Evolutionary conservation across 1,139 yeast species (phyloP), one percentile per base, ranked within the genome.

Genomic region (Diutina rugosa): DNA sequence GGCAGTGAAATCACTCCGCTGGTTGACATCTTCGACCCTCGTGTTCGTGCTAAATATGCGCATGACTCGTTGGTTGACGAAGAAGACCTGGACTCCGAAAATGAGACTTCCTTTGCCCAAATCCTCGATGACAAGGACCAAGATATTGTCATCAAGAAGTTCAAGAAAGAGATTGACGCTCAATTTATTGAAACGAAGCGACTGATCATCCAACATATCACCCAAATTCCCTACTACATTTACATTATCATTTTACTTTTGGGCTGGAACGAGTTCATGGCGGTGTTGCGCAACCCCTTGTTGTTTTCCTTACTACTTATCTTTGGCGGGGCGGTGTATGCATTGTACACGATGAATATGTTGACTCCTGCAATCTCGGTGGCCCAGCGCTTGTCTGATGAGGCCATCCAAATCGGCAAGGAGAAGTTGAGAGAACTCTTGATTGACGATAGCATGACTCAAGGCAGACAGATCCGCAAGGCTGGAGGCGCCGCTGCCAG

Each of bases 261-360:
- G 41, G 99, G 99, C 14, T 93, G 97, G 97, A 91, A 91, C 69
- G 98, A 95, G 74, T 87, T 93, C 63, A 81, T 90, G 87, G 87
- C 95, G 8, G 82, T 93, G 28, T 66, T 93, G 55, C 79, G 95
- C 60, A 91, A 89, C 67, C 99, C 99, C 35, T 65, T 87, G 29
- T 77, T 86, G 63, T 84, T 90, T 64, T 73, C 90, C 21, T 71
- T 85, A 56, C 61, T 81, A 10, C 65, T 90, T 55, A 61, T 87
- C 2, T 49, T 76, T 1, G 81, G 80, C 1, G 90, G 87, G 0
- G 86, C 81, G 1, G 68, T 79, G 2, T 90, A 86, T 65, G 78
- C 86, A 56, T 78, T 90, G 61, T 87, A 88, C 66, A 78, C 79
- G 56, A 76, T 86, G 68, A 86, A 86, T 62, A 72, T 91, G 68